phyloP scores from a whole-genome alignment of 441 rosid genomes.

The Pelargonium citronellum region DNA sequence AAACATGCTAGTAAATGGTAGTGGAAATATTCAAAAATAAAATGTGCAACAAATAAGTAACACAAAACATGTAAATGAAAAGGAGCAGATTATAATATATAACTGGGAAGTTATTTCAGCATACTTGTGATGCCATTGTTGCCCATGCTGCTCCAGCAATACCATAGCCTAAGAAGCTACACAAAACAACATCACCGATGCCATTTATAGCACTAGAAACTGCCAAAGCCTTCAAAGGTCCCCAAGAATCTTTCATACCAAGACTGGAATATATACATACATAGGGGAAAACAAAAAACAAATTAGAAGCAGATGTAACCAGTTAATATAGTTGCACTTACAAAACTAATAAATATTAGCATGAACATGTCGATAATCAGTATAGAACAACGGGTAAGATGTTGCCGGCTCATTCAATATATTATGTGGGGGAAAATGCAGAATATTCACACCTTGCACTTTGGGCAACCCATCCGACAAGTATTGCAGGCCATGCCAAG shows the following conservation, averaged over 20 bases:
- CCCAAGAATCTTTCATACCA: slow-evolving; percentile 35
- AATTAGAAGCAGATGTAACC: not conserved
- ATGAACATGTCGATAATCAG: not conserved
- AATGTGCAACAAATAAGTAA: not conserved
- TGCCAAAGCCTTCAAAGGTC: slow-evolving; percentile 30
- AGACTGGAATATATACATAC: slow-evolving; percentile 19
- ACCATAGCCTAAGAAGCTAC: slow-evolving; percentile 26
- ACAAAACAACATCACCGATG: slow-evolving; percentile 27
- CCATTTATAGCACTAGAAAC: slow-evolving; percentile 30
- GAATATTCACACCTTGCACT: slow-evolving; percentile 54
- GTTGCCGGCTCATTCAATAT: not conserved
- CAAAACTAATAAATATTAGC: not conserved
- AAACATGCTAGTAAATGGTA: not conserved
- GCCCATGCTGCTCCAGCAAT: slow-evolving; percentile 33
- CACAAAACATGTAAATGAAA: too few species aligned
- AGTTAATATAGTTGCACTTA: not conserved
- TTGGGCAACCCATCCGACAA: slow-evolving; percentile 73
- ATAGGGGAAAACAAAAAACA: too few species aligned
- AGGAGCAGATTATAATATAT: too few species aligned
- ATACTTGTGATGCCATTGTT: slow-evolving; percentile 33
- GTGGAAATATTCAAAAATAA: not conserved
- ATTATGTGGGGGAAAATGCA: slow-evolving; percentile 9
- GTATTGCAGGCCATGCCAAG: slow-evolving; percentile 54
- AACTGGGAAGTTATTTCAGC: not conserved
- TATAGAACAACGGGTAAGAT: too few species aligned